Base-by-base conservation (phyloP, 345 rosid genomes). In the Lagerstroemia speciosa region DNA sequence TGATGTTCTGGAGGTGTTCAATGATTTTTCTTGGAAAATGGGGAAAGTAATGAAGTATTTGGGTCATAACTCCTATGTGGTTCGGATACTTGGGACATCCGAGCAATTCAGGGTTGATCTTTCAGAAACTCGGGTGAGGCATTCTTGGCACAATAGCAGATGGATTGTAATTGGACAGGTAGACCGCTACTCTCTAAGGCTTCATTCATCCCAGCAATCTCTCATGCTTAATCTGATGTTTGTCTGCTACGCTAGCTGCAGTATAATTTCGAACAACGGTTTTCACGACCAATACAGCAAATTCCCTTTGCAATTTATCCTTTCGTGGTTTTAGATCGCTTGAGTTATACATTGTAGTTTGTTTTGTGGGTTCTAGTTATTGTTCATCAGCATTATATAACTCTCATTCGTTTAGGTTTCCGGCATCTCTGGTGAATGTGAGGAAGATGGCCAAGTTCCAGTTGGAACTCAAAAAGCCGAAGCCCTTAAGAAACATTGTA, bases 111-210 rank as follows among this genome's bases (percentile, higher is more conserved):
- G 72, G 75, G 87, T 79, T 64, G 70, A 72, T 40, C 81, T 71
- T 78, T 75, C 69, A 69, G 70, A 81, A 48, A 77, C 85, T 60
- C 83, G 97, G 29, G 68, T 80, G 58, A 81, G 97, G 73, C 96
- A 81, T 74, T 84, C 91, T 64, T 91, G 96, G 93, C 79, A 86
- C 75, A 83, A 82, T 50, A 73, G 80, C 31, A 76, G 79, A 71
- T 87, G 97, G 97, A 65, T 77, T 67, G 80, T 83, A 75, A 80
- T 89, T 19, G 86, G 89, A 6, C 80, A 82, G 88, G 90, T 87
- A 83, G 12, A 45, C 65, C 63, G 50, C 32, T 65, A 48, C 55
- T 48, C 55, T 48, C 8, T 19, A 20, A 20, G 55, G 55, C 55
- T 48, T 20, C 24, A 19, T 48, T 17, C 11, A 41, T 41, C 9